phyloP scores from a whole-genome alignment of 352 stramenopile species.

The Phytophthora rubi region DNA sequence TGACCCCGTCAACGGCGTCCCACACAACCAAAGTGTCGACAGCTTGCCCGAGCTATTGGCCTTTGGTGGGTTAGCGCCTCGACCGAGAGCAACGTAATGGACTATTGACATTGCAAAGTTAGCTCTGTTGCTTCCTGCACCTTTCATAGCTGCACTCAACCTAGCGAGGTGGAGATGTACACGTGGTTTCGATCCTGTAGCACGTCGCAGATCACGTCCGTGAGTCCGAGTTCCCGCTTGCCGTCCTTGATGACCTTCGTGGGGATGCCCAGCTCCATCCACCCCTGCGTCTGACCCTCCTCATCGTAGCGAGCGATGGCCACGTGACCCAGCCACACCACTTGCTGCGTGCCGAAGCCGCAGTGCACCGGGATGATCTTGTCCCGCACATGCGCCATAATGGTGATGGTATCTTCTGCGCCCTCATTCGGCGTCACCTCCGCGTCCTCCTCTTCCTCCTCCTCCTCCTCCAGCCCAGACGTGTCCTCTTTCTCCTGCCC shows the following conservation, averaged over 20 bases:
- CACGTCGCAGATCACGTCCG: constrained; percentile 75
- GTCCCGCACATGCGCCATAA: constrained; percentile 70
- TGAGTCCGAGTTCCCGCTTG: constrained; percentile 54
- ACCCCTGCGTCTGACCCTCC: constrained; percentile 45
- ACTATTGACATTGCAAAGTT: no score
- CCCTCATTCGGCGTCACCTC: constrained; percentile 52
- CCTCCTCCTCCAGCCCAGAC: constrained; percentile 7
- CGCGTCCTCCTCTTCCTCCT: constrained; percentile 3
- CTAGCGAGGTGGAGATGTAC: constrained; percentile 65
- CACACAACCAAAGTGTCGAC: not conserved
- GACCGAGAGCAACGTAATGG: no score
- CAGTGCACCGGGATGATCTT: constrained; percentile 78
- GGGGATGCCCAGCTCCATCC: constrained; percentile 57
- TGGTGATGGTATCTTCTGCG: constrained; percentile 57
- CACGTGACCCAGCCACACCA: constrained; percentile 75
- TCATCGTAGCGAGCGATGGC: constrained; percentile 76
- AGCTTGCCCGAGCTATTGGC: not conserved
- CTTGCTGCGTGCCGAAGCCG: constrained; percentile 75
- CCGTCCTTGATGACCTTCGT: constrained; percentile 50
- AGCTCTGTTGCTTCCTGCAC: not conserved
- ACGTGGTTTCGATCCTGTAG: constrained; percentile 64
- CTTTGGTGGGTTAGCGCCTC: no score
- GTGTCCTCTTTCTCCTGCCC: constrained; percentile 4
- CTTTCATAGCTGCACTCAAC: constrained; percentile 12
- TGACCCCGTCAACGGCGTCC: not conserved